These are phyloP conservation scores for Neoscytalidium dimidiatum DNA, from an alignment of 2,329 filamentous ascomycete species.

Conservation along the genomic window DNA sequence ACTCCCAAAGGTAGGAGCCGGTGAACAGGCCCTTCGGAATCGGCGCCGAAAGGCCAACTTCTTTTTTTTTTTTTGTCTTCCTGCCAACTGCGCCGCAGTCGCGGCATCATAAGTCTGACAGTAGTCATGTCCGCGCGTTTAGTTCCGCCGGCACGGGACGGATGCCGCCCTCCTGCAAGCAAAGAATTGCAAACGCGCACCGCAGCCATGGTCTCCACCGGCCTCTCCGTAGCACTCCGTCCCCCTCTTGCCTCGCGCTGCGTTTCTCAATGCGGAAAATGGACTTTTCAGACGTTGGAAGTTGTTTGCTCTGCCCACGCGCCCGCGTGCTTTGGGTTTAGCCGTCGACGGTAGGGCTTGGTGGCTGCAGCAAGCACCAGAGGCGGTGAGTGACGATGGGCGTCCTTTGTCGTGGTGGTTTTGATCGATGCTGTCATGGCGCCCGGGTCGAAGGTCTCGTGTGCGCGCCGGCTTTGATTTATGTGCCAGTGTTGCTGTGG, in stretches of 20 bases:
- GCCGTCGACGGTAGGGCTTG: neutral
- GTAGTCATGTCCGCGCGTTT: no score
- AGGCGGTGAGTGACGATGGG: neutral
- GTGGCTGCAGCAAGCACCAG: neutral
- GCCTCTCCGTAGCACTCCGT: neutral
- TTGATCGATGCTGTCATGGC: neutral
- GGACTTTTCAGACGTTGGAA: slow-evolving; percentile 14
- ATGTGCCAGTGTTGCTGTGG: neutral
- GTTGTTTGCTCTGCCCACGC: neutral
- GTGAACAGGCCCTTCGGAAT: no score
- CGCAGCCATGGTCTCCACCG: neutral
- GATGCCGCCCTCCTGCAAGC: no score
- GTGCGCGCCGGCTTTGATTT: neutral
- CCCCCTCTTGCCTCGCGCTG: slow-evolving; percentile 5
- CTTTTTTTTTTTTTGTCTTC: no score
- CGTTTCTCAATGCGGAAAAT: slow-evolving; percentile 8
- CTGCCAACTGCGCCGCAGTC: no score
- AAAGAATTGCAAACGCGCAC: no score
- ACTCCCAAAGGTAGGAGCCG: no score
- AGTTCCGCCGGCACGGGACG: no score
- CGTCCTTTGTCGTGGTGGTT: neutral
- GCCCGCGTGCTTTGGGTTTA: neutral
- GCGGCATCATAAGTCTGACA: no score
- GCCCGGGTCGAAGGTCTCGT: neutral
- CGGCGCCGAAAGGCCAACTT: no score